Base-by-base conservation (phyloP, 2,329 filamentous ascomycete species). In the Hypoxylon sp. region DNA sequence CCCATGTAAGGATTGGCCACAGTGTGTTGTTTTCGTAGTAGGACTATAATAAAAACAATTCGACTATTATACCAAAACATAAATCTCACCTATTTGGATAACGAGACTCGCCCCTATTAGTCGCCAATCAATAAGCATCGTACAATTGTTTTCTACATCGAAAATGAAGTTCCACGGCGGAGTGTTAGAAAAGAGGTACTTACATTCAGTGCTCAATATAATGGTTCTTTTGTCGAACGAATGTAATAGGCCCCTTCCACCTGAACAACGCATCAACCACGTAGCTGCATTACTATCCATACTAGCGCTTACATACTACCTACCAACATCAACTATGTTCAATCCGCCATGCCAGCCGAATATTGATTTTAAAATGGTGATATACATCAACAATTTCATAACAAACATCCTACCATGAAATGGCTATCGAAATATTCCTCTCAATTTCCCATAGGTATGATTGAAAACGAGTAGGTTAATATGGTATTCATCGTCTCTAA, bases 281-380 rank as follows among this genome's bases (percentile, higher is more conserved):
- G 17, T 44, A 20, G n/a, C 17, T 44, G 40, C 40, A 20, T 17
- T 6, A 20, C 3, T 44, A 20, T 44, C 40, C n/a, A 44, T 20
- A 44, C 40, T 44, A 44, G 40, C 40, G 40, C 40, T 44, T 44
- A 44, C 40, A 44, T 44, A 44, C 14, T 10, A 20, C 40, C 14
- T 10, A 20, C 40, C 17, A 44, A n/a, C 14, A 44, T 20, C 40
- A 22, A 20, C 37, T 8, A 7, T 17, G 14, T 40, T 40, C 4
- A 40, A 17, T 14, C 37, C 7, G 5, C n/a, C 37, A 2, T 17
- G n/a, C 37, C 37, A 20, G 17, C n/a, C n/a, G 6, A 8, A 42
- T n/a, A 17, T 17, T n/a, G 6, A 14, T 17, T 17, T 8, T 17
- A 7, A 17, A n/a, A 17, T 17, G 37, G 7, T 17, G n/a, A 17